Percentiles rank a stretch among this genome's conserved stretches.
These are phyloP conservation scores for Monosporascus ibericus DNA, from an alignment of 2,329 filamentous ascomycete genomes.

Conservation along the genomic window DNA sequence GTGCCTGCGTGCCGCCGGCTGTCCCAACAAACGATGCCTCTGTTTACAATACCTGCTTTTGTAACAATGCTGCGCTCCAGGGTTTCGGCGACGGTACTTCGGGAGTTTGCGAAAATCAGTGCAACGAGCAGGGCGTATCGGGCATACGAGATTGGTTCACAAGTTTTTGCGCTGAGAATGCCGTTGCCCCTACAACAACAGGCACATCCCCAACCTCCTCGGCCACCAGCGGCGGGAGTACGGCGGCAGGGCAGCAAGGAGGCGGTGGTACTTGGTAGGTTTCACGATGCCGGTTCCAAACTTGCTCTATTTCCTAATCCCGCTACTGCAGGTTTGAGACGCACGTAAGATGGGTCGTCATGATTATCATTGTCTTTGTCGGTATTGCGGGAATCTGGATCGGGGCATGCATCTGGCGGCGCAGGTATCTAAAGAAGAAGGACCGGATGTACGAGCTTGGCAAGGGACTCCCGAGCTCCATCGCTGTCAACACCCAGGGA, in stretches of 20 bases:
- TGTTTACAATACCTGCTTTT: conserved; percentile 68
- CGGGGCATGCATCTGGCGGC: conserved; percentile 64
- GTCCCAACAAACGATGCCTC: conserved; percentile 39
- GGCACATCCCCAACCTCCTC: conserved; percentile 23
- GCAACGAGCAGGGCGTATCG: conserved; percentile 40
- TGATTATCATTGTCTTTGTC: conserved; percentile 69
- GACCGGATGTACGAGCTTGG: conserved; percentile 49
- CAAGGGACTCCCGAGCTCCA: conserved; percentile 34
- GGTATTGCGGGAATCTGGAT: conserved; percentile 62
- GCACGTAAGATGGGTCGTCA: conserved; percentile 77
- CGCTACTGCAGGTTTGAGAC: conserved; percentile 50
- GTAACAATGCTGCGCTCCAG: conserved; percentile 53
- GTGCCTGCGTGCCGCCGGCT: conserved; percentile 59
- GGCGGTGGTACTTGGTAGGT: conserved; percentile 43
- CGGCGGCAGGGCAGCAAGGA: conserved; percentile 16
- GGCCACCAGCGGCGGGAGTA: conserved; percentile 16
- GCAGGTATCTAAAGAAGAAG: conserved; percentile 65
- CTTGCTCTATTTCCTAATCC: background rate
- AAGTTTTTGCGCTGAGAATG: conserved; percentile 51
- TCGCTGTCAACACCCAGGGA: conserved; percentile 27
- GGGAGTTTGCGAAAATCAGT: conserved; percentile 58
- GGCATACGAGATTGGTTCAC: conserved; percentile 67
- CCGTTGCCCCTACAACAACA: conserved; percentile 25
- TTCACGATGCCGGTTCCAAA: background rate
- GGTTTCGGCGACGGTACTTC: conserved; percentile 49